phyloP scores from a whole-genome alignment of 805 yeast species.

The Yamadazyma sp. region DNA sequence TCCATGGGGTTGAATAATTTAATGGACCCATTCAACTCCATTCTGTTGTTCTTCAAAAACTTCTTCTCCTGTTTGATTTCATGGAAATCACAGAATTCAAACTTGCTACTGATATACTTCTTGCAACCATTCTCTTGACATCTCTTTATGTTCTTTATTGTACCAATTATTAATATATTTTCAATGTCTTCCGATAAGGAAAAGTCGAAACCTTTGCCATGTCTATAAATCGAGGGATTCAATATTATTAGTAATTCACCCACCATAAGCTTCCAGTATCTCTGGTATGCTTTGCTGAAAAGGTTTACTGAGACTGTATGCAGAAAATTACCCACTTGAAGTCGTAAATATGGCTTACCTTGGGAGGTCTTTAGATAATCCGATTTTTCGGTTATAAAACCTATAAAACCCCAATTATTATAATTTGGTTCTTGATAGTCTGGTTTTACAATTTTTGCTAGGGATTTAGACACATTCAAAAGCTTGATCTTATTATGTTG shows the following conservation, averaged over 20 bases:
- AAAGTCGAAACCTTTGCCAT: slow-evolving; percentile 42
- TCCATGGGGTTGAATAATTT: slow-evolving; percentile 46
- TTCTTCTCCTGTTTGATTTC: slow-evolving; percentile 14
- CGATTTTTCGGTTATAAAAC: slow-evolving; percentile 60
- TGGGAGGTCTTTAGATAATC: slow-evolving; percentile 46
- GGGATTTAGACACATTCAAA: slow-evolving; percentile 55
- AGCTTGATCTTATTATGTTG: slow-evolving; percentile 44
- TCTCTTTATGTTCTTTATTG: slow-evolving; percentile 61
- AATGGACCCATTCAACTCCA: slow-evolving; percentile 70
- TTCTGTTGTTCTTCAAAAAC: slow-evolving; percentile 43
- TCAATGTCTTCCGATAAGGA: slow-evolving; percentile 30
- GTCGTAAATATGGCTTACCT: slow-evolving; percentile 53
- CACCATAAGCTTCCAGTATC: slow-evolving; percentile 67
- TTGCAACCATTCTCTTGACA: slow-evolving; percentile 53
- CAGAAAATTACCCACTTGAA: slow-evolving; percentile 68
- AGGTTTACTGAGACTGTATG: slow-evolving; percentile 59
- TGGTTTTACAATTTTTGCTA: slow-evolving; percentile 69
- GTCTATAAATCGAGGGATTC: slow-evolving; percentile 60
- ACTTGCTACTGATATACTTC: slow-evolving; percentile 34
- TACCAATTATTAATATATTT: slow-evolving; percentile 71
- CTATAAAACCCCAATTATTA: slow-evolving; percentile 79
- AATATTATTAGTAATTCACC: slow-evolving; percentile 76
- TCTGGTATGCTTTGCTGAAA: slow-evolving; percentile 65
- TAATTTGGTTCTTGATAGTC: slow-evolving; percentile 65
- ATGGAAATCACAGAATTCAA: slow-evolving; percentile 17